A percentile compares a stretch with the other conserved stretches of the same genome.
Evolutionary conservation across 2,329 filamentous ascomycete genomes (phyloP).

Genomic region (Polytolypa hystricis): DNA sequence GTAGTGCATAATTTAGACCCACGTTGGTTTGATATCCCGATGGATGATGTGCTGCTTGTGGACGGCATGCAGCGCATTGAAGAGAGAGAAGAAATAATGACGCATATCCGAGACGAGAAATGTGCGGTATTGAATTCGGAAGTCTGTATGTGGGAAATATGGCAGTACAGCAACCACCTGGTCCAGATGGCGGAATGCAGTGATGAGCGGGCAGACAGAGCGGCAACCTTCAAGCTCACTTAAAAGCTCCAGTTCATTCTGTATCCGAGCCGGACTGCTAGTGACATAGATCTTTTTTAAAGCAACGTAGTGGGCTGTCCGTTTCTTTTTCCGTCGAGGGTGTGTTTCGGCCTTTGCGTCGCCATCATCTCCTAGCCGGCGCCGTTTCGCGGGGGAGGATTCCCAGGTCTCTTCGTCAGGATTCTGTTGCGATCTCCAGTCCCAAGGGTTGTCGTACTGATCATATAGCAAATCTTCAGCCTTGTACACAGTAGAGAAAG

Average conservation of each 20-base stretch:
- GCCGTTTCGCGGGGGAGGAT: conserved; percentile 53
- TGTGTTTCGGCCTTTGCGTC: conserved; percentile 13
- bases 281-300: conserved; percentile 99
- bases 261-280: conserved; percentile 81
- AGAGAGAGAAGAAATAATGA: conserved; percentile 79
- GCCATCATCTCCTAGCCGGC: conserved; percentile 32
- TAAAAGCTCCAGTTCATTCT: conserved; percentile 91
- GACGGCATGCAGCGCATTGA: conserved; percentile 72
- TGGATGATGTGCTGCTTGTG: conserved; percentile 80
- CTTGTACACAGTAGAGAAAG: conserved; percentile 98
- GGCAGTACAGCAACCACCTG: conserved; percentile 92
- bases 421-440: conserved; percentile 50
- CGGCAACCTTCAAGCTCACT: conserved; percentile 73
- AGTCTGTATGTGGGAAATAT: conserved; percentile 92
- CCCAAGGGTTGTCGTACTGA: conserved; percentile 76
- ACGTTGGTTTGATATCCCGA: conserved; percentile 90
- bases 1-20: conserved; percentile 17
- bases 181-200: conserved; percentile 87
- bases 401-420: conserved; percentile 52
- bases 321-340: conserved; percentile 28
- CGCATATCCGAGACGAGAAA: conserved; percentile 80
- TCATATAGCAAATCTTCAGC: conserved; percentile 86
- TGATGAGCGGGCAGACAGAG: conserved; percentile 89
- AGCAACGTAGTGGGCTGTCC: conserved; percentile 68
- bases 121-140: conserved; percentile 78